These are phyloP conservation scores for Pichia ethanolica DNA, from an alignment of 805 yeast species.

Conservation along the genomic window DNA sequence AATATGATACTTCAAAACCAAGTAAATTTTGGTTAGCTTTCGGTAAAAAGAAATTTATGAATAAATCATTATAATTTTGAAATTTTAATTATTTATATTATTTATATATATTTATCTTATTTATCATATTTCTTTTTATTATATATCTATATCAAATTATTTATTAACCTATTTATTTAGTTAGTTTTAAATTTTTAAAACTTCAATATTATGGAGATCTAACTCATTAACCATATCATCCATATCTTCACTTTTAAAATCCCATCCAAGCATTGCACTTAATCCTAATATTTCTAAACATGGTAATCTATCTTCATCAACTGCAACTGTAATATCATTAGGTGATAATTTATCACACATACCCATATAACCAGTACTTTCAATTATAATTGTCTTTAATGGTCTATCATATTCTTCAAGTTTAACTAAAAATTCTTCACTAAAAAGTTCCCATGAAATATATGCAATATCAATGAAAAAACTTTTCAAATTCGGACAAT, in stretches of 20 bases:
- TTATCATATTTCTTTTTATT: background rate
- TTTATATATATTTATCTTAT: too few species aligned
- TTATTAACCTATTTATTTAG: background rate
- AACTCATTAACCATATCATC: conserved; percentile 58
- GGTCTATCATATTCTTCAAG: conserved; percentile 33
- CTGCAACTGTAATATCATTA: conserved; percentile 78
- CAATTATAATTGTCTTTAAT: conserved; percentile 56
- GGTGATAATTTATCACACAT: conserved; percentile 80
- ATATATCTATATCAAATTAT: background rate
- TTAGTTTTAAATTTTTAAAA: conserved; percentile 9
- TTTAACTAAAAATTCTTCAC: conserved; percentile 36
- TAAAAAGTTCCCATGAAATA: conserved; percentile 43
- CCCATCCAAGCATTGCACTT: conserved; percentile 83
- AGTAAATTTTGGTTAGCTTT: conserved; percentile 95
- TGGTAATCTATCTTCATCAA: conserved; percentile 73
- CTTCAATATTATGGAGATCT: conserved; percentile 54
- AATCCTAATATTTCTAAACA: conserved; percentile 53
- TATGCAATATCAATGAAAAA: conserved; percentile 78
- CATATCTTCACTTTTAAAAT: conserved; percentile 52
- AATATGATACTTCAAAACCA: conserved; percentile 52
- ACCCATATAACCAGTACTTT: conserved; percentile 82
- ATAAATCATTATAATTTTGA: conserved; percentile 66
- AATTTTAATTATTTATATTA: too few species aligned
- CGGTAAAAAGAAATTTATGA: conserved; percentile 92
- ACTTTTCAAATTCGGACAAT: conserved; percentile 65